Evolutionary conservation across 2,329 filamentous ascomycete species (phyloP).

Genomic region (Nannizziopsis barbatae): DNA sequence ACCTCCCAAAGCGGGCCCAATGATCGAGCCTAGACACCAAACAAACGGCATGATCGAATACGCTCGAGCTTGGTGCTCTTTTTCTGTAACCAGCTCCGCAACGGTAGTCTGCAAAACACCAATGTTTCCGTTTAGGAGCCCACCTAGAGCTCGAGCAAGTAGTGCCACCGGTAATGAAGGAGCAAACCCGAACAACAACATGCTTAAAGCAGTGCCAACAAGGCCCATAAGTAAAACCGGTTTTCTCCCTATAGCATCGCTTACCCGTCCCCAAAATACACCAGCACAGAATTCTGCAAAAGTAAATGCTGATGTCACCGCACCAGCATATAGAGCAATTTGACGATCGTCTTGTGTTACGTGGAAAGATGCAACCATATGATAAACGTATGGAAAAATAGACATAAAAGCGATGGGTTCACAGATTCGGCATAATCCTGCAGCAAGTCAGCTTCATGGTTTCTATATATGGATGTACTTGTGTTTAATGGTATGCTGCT

Average conservation of each 20-base stretch:
- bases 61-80: conserved; percentile 85
- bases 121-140: conserved; percentile 90
- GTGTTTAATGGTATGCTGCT: neutral
- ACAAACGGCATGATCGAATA: conserved; percentile 98
- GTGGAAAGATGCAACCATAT: conserved; percentile 88
- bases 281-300: conserved; percentile 91
- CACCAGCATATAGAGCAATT: conserved; percentile 85
- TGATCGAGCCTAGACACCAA: conserved; percentile 93
- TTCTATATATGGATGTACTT: neutral
- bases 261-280: conserved; percentile 84
- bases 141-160: conserved; percentile 76
- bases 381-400: conserved; percentile 96
- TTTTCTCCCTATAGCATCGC: conserved; percentile 84
- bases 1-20: conserved; percentile 85
- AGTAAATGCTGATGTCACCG: conserved; percentile 93
- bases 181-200: conserved; percentile 84
- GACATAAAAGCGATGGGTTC: conserved; percentile 99
- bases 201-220: conserved; percentile 81
- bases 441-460: conserved; percentile 11
- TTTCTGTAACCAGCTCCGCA: conserved; percentile 81
- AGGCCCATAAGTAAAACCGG: conserved; percentile 84
- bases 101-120: conserved; percentile 92
- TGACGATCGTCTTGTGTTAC: conserved; percentile 66
- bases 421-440: conserved; percentile 87
- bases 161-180: conserved; percentile 71